Conservation (phyloP, 2,329 filamentous ascomycete genomes). For the Xylaria sp. region DNA sequence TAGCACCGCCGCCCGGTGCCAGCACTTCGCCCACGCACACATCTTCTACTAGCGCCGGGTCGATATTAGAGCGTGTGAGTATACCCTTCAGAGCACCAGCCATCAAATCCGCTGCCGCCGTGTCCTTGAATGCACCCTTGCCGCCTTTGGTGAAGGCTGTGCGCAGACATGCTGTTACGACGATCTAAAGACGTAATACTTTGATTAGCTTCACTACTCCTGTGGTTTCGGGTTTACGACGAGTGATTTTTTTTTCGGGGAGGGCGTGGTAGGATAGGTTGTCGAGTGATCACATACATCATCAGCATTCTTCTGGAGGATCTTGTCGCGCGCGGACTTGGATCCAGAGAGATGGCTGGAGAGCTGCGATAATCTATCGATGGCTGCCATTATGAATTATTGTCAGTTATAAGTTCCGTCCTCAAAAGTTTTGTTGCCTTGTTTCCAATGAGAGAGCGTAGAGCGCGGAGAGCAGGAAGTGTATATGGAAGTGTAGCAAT, state of each 20-base stretch:
- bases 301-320: constrained; percentile 73
- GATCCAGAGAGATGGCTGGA: constrained; percentile 67
- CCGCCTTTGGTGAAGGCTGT: constrained; percentile 93
- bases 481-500: constrained; percentile 19
- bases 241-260: neutral
- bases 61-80: constrained; percentile 85
- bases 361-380: constrained; percentile 68
- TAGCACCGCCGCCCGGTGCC: constrained; percentile 91
- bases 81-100: constrained; percentile 83
- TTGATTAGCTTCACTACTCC: constrained; percentile 20
- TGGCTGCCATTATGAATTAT: constrained; percentile 52
- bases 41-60: constrained; percentile 89
- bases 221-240: neutral
- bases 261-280: neutral
- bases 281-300: constrained; percentile 60
- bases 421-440: constrained; percentile 2
- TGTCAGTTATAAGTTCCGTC: constrained; percentile 20
- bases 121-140: constrained; percentile 96
- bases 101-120: constrained; percentile 84
- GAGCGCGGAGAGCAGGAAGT: neutral
- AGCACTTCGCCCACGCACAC: constrained; percentile 92
- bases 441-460: neutral
- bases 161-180: constrained; percentile 91
- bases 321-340: constrained; percentile 60
- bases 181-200: constrained; percentile 64